Percentiles rank a stretch among this genome's conserved stretches.
phyloP scores from a whole-genome alignment of 2,329 filamentous ascomycete species.

The Pseudogymnoascus sp. region DNA sequence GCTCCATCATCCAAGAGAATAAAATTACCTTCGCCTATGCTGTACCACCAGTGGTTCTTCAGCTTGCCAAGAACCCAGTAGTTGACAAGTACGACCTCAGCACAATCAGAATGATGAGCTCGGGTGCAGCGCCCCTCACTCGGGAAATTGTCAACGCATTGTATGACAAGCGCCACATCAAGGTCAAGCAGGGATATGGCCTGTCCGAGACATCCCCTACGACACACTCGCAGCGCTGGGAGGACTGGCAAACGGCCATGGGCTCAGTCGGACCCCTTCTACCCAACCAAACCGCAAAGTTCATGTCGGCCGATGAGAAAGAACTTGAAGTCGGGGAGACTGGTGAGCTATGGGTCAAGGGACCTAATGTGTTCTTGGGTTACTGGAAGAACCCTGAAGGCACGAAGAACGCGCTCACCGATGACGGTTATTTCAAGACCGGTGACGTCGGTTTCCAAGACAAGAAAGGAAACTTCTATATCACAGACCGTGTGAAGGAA shows the following conservation, averaged over 20 bases:
- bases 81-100: conserved; percentile 77
- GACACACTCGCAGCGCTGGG: conserved; percentile 66
- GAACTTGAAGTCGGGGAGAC: conserved; percentile 58
- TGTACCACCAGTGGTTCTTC: conserved; percentile 76
- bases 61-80: conserved; percentile 70
- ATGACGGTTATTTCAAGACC: conserved; percentile 83
- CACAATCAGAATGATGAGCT: conserved; percentile 76
- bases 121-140: conserved; percentile 79
- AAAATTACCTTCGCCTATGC: conserved; percentile 73
- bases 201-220: conserved; percentile 80
- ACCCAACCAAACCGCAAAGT: conserved; percentile 74
- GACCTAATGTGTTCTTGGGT: conserved; percentile 73
- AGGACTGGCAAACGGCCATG: conserved; percentile 68
- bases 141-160: conserved; percentile 71
- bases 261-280: conserved; percentile 73
- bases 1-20: conserved; percentile 67
- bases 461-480: conserved; percentile 73
- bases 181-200: conserved; percentile 89
- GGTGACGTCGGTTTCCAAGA: conserved; percentile 82
- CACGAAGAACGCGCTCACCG: conserved; percentile 63
- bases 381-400: conserved; percentile 70
- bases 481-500: conserved; percentile 78
- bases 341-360: conserved; percentile 71
- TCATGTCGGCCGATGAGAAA: conserved; percentile 60
- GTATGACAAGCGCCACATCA: conserved; percentile 60